A percentile compares a stretch with the other conserved stretches of the same genome.
These are phyloP conservation scores for Phytophthora kernoviae DNA, from an alignment of 352 stramenopile genomes.

Conservation along the genomic window DNA sequence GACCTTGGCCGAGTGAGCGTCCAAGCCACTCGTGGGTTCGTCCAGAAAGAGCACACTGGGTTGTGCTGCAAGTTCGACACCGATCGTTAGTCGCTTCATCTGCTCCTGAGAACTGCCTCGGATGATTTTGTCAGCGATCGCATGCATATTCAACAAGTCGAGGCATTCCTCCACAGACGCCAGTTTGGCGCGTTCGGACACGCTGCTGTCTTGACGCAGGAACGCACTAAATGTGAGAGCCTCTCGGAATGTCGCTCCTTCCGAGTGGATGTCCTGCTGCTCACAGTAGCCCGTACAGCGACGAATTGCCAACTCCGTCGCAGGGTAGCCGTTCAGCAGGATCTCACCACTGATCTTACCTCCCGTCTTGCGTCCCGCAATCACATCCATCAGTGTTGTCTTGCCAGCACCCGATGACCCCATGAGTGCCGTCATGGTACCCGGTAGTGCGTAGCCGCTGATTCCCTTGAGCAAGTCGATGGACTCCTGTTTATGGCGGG, in stretches of 20 bases:
- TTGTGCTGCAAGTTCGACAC: slow-evolving; percentile 85
- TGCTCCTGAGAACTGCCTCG: slow-evolving; percentile 42
- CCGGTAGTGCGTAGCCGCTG: neutral
- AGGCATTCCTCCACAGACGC: slow-evolving; percentile 35
- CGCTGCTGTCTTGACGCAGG: slow-evolving; percentile 46
- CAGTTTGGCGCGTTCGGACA: slow-evolving; percentile 30
- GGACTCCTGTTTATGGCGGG: neutral
- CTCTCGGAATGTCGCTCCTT: slow-evolving; percentile 85
- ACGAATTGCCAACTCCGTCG: slow-evolving; percentile 38
- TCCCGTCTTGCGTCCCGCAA: neutral
- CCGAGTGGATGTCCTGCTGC: slow-evolving; percentile 87
- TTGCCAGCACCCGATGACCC: neutral
- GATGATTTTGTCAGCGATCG: slow-evolving; percentile 41
- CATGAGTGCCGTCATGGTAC: neutral
- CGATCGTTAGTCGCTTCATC: slow-evolving; percentile 62
- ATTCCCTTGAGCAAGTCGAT: slow-evolving; percentile 1
- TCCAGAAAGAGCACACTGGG: slow-evolving; percentile 75
- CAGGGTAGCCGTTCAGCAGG: slow-evolving; percentile 38
- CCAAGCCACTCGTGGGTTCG: slow-evolving; percentile 75
- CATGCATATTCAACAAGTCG: slow-evolving; percentile 30
- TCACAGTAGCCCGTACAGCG: slow-evolving; percentile 48
- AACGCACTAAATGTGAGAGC: slow-evolving; percentile 86
- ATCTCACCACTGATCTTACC: slow-evolving; percentile 38
- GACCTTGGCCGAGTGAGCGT: slow-evolving; percentile 77
- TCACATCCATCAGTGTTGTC: slow-evolving; percentile 4